A percentile compares a stretch with the other conserved stretches of the same genome.
Evolutionary conservation across 2,329 filamentous ascomycete genomes (phyloP).

Genomic region (Cercospora citrullina): DNA sequence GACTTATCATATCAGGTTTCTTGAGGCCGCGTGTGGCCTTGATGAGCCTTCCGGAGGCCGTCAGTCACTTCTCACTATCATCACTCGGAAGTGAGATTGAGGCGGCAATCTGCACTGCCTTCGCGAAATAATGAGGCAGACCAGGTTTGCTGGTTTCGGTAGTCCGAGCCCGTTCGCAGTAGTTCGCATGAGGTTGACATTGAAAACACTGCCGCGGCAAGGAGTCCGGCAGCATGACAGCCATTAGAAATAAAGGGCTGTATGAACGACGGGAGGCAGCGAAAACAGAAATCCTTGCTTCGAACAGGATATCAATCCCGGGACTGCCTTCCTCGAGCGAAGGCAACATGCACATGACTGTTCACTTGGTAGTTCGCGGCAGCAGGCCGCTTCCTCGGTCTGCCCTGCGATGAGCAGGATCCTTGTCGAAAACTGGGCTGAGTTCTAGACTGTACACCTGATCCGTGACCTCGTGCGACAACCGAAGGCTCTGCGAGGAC

Average conservation of each 20-base stretch:
- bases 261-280: not conserved
- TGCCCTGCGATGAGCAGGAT: not conserved
- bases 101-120: not conserved
- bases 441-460: not conserved
- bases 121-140: constrained; percentile 2
- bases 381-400: too few relatives aligned
- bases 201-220: not conserved
- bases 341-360: not conserved
- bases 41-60: not conserved
- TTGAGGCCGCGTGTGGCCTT: constrained; percentile 1
- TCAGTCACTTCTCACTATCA: not conserved
- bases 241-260: constrained; percentile 2
- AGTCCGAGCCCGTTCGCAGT: not conserved
- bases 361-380: not conserved
- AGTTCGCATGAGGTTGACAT: constrained; percentile 6
- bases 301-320: not conserved
- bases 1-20: not conserved
- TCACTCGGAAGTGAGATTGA: not conserved
- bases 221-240: not conserved
- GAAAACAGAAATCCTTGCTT: not conserved
- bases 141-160: not conserved
- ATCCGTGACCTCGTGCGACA: not conserved
- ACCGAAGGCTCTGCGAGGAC: not conserved
- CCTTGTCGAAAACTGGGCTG: not conserved
- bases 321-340: not conserved